Evolutionary conservation across 1,284 basidiomycete genomes (phyloP), one percentile per base, ranked within the genome.

Genomic region (Blastosporella zonata): DNA sequence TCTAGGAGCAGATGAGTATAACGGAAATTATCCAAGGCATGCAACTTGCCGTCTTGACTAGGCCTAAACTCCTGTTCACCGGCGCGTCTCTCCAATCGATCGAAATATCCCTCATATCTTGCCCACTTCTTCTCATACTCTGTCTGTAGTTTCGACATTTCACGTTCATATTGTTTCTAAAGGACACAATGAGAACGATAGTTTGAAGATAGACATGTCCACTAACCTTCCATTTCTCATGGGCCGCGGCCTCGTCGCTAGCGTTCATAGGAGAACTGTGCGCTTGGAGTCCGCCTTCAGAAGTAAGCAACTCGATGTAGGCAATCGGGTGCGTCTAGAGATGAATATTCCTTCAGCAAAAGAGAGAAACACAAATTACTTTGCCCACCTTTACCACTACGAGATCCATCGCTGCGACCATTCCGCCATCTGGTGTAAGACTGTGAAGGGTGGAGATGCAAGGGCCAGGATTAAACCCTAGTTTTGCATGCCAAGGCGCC

Each of bases 401-500:
- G 2, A 97, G 57, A 59, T 95, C 90, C 76, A 96, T 76, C 7
- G 85, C 72, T 2, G 87, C 73, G 0, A 97, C 79, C 2, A 74
- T 51, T 0, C 96, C 97, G 0, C 96, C 96, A 56, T 96, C 91
- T 0, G 82, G 66, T 0, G 84, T 85, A 40, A 99, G 68, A 57
- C 88, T 92, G 44, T 85, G 79, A 51, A 98, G 66, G 1, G 87
- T 88, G 0, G 92, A 81, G 22, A 93, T 72, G 59, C 81, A 90
- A 1, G 79, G 79, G 1, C 69, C 66, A 22, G 62, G 65, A 47
- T 78, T 75, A 58, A 92, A 90, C 2, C 96, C 96, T 1, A 99
- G 77, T 54, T 85, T 88, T 1, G 86, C 75, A 61, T 97, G 82
- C 96, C 96, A 99, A 0, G 80, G 78, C 1, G 87, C 90, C 29